Conservation (phyloP, 371 early-diverging fungal genomes). For the Mucor velutinosus region DNA sequence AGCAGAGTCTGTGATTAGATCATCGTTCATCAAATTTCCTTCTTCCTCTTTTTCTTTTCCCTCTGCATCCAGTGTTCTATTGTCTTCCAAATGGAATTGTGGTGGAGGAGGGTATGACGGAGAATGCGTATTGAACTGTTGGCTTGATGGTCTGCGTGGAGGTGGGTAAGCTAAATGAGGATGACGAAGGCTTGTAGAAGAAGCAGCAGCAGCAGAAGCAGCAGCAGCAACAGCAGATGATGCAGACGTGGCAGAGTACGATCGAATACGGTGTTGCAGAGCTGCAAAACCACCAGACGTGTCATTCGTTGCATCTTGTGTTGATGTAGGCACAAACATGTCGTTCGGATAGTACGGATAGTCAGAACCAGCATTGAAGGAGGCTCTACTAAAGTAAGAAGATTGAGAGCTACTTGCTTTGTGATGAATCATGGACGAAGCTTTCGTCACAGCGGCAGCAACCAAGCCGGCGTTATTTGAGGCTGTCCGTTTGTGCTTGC, state of each 20-base stretch:
- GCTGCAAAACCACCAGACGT: not conserved
- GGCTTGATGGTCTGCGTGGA: not conserved
- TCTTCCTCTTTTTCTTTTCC: not conserved
- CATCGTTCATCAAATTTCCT: not conserved
- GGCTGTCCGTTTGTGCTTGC: not conserved
- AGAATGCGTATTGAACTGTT: not conserved
- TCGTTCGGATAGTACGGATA: not conserved
- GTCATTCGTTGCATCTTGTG: not conserved
- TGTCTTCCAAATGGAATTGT: not conserved
- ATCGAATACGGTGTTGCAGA: not conserved
- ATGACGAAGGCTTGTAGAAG: not conserved
- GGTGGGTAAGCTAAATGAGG: not conserved
- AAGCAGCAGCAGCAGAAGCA: not conserved
- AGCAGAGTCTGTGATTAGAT: not conserved
- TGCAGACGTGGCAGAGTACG: conserved; percentile 5
- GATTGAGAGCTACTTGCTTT: conserved; percentile 42
- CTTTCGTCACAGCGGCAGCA: not conserved
- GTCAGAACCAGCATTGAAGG: not conserved
- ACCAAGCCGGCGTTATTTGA: not conserved
- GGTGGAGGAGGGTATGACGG: not conserved
- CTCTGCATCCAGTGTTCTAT: not conserved
- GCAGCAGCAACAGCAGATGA: not conserved
- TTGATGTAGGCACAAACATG: conserved; percentile 9
- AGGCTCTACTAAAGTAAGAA: conserved; percentile 26
- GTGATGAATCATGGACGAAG: conserved; percentile 9